phyloP scores from a whole-genome alignment of 345 rosid genomes.

The Salix purpurea region DNA sequence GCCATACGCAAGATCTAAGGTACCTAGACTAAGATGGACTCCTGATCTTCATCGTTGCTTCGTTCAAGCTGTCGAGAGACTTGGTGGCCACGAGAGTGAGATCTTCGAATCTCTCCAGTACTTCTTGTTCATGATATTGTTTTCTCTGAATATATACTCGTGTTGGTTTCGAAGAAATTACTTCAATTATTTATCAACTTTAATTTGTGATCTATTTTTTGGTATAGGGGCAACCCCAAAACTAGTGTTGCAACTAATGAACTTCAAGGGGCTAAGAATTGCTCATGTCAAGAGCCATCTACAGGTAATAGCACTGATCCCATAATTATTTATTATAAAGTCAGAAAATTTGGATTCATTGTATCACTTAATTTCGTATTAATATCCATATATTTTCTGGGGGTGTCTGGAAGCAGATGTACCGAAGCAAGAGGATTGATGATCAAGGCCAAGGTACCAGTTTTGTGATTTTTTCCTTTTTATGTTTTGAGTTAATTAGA shows the following conservation, averaged over 20 bases:
- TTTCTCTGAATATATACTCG: background rate
- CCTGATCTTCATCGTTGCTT: conserved; percentile 80
- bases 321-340: background rate
- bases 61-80: conserved; percentile 63
- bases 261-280: conserved; percentile 78
- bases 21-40: conserved; percentile 72
- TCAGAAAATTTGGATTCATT: background rate
- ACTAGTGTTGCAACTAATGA: conserved; percentile 76
- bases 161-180: background rate
- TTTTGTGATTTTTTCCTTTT: background rate
- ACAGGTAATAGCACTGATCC: conserved; percentile 44
- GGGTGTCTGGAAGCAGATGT: conserved; percentile 49
- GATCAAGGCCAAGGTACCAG: conserved; percentile 55
- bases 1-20: conserved; percentile 74
- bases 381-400: background rate
- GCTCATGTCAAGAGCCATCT: conserved; percentile 93
- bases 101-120: conserved; percentile 1
- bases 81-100: conserved; percentile 76
- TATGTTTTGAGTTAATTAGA: background rate
- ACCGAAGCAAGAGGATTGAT: conserved; percentile 75
- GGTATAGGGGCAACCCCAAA: conserved; percentile 79
- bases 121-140: background rate
- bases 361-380: background rate
- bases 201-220: background rate
- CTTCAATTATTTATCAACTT: background rate